These are phyloP conservation scores for Neopestalotiopsis sp. DNA, from an alignment of 2,329 filamentous ascomycete genomes.

Conservation along the genomic window DNA sequence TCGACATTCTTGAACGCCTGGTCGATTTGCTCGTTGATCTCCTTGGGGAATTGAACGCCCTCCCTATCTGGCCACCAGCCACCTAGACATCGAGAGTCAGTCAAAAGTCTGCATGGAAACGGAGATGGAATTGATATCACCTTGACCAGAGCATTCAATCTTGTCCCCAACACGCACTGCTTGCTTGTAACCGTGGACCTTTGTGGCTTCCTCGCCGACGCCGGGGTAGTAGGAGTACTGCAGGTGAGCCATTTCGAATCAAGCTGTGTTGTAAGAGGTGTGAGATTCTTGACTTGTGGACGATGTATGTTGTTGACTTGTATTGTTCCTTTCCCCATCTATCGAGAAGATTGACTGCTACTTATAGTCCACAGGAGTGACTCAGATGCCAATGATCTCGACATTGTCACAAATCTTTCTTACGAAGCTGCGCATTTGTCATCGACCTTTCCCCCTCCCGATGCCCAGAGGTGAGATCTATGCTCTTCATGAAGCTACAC, in stretches of 20 bases:
- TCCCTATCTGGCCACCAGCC: slow-evolving; percentile 36
- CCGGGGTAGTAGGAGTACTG: slow-evolving; percentile 37
- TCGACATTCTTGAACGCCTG: slow-evolving; percentile 63
- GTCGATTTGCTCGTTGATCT: slow-evolving; percentile 52
- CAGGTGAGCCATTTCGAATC: slow-evolving; percentile 33
- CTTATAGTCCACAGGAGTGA: background rate
- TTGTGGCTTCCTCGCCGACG: slow-evolving; percentile 30
- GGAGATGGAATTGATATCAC: slow-evolving; percentile 27
- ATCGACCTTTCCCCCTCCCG: background rate
- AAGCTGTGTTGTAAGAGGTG: background rate
- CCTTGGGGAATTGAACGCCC: slow-evolving; percentile 27
- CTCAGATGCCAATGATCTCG: background rate
- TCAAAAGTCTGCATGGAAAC: background rate
- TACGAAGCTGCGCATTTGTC: background rate
- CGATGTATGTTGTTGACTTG: background rate
- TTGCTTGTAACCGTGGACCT: slow-evolving; percentile 47
- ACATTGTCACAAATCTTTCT: background rate
- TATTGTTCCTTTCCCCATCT: background rate
- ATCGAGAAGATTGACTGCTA: background rate
- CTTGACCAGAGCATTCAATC: slow-evolving; percentile 53
- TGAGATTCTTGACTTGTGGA: background rate
- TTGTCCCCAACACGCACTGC: slow-evolving; percentile 52
- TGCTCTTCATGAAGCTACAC: background rate
- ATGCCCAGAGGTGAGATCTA: background rate
- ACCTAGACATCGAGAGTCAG: slow-evolving; percentile 22